Evolutionary conservation across 1,139 yeast species (phyloP), one percentile per base, ranked within the genome.

Genomic region (Yamadazyma siamensis): DNA sequence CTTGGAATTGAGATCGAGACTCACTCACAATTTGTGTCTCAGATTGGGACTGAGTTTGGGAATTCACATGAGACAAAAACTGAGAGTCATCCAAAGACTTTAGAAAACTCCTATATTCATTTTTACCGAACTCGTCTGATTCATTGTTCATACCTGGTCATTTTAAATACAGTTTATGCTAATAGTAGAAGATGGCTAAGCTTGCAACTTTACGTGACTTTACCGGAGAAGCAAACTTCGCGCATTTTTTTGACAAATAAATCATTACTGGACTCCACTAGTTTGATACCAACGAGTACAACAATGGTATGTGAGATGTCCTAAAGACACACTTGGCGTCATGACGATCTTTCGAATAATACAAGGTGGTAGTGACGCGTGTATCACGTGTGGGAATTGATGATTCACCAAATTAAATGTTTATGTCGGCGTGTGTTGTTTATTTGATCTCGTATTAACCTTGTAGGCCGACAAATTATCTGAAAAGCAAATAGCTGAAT

Each of bases 401-500:
- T n/a, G n/a, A n/a, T n/a, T n/a, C n/a, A n/a, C n/a, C n/a, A n/a
- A n/a, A n/a, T n/a, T n/a, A n/a, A n/a, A n/a, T n/a, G n/a, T n/a
- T n/a, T n/a, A n/a, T n/a, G n/a, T n/a, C n/a, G n/a, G n/a, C n/a
- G n/a, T n/a, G n/a, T n/a, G n/a, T n/a, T n/a, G n/a, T n/a, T n/a
- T n/a, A n/a, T n/a, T n/a, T n/a, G n/a, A n/a, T n/a, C n/a, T n/a
- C n/a, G n/a, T n/a, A n/a, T n/a, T n/a, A n/a, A n/a, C n/a, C n/a
- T n/a, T n/a, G n/a, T 37, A 74, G 86, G 80, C 94, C 51, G 94
- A 85, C 47, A 84, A 88, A 66, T 77, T 91, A 53, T 85, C 96
- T 28, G 95, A 89, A 58, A 94, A 87, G 64, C 98, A 91, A 68
- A 87, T 89, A 52, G 85, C 94, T 40, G 97, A 94, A 54, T 91